Base-by-base conservation (phyloP, 371 early-diverging fungal species). In the Encephalitozoon romaleae region DNA sequence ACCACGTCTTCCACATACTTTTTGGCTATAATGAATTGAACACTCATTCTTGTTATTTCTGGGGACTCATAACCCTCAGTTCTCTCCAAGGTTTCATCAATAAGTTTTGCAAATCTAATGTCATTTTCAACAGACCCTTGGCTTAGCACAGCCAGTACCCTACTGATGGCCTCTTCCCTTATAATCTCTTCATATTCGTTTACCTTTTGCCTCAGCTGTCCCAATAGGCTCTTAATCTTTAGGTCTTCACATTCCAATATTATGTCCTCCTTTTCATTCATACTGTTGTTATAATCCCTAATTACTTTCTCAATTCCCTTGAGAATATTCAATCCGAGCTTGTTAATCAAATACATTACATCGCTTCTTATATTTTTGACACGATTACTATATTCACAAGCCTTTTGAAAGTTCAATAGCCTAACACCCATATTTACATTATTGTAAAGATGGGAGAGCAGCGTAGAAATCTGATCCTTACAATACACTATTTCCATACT, bases 1-100 rank as follows among this genome's bases (percentile, higher is more conserved):
- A 79, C 70, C 12, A 75, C 32, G 34, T 79, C 79, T 30, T 74
- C 69, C 6, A 79, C 66, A 66, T 79, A 79, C 26, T 54, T 69
- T 34, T 70, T 74, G 26, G 70, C 53, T 38, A 79, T 39, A 42
- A 59, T 43, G 32, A 79, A 68, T 39, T 79, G 72, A n/a, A 79
- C 63, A 28, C 74, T 65, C 55, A 79, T 66, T 54, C 51, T 70
- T 12, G 68, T 32, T 39, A 75, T 69, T 18, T 52, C 63, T 18
- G 71, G 70, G 53, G 59, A 67, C 25, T 70, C 49, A 34, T 54
- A 79, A 2, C 30, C 65, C 18, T 74, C 74, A 25, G 74, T 32
- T 28, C 45, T 47, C 9, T 53, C 15, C 12, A 79, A 18, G 15
- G 79, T 72, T 25, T 71, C 55, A 26, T 74, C 53, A 34, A 79